These are phyloP conservation scores for Lactifluus pinguis DNA, from an alignment of 768 basidiomycete species.

Conservation along the genomic window DNA sequence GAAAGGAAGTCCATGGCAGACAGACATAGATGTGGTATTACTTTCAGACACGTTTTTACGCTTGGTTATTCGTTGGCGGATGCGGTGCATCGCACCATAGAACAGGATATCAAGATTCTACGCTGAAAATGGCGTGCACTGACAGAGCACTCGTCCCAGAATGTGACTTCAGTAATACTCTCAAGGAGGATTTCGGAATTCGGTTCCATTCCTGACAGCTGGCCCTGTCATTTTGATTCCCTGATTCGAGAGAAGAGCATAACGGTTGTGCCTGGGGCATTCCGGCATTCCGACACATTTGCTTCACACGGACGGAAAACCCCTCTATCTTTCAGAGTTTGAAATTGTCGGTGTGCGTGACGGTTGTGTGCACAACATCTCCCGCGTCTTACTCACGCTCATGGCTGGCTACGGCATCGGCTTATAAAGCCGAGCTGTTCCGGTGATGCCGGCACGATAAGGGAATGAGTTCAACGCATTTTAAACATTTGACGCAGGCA, in stretches of 20 bases:
- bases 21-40: neutral
- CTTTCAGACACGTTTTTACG: neutral
- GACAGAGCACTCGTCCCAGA: neutral
- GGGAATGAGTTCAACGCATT: neutral
- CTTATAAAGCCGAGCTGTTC: neutral
- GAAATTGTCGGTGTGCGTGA: neutral
- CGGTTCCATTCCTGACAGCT: neutral
- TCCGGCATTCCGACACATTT: neutral
- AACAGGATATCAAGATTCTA: neutral
- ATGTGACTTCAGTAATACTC: neutral
- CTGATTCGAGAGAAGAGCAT: neutral
- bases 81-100: neutral
- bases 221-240: neutral
- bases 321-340: neutral
- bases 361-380: neutral
- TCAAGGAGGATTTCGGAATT: neutral
- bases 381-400: neutral
- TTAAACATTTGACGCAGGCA: neutral
- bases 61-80: neutral
- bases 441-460: neutral
- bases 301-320: neutral
- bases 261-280: neutral
- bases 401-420: neutral
- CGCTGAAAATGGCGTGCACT: neutral
- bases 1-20: neutral